These are phyloP conservation scores for Barnettozyma vustinii DNA, from an alignment of 805 yeast species.

Conservation along the genomic window DNA sequence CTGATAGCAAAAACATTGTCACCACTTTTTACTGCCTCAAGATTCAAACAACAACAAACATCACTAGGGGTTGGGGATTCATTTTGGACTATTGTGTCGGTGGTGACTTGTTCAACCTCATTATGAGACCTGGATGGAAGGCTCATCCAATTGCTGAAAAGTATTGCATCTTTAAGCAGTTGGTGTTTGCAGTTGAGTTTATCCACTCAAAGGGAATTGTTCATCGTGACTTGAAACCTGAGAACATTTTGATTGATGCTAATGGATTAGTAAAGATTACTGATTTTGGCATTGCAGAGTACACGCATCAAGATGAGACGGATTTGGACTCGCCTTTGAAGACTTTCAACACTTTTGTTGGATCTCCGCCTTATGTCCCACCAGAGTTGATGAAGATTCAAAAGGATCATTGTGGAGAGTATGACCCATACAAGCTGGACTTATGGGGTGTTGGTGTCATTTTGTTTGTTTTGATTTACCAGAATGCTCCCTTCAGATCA, in stretches of 20 bases:
- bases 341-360: constrained; percentile 46
- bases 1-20: constrained; percentile 56
- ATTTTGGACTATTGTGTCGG: constrained; percentile 56
- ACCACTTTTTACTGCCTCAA: constrained; percentile 49
- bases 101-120: constrained; percentile 56
- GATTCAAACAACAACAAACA: constrained; percentile 47
- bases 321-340: constrained; percentile 39
- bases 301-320: constrained; percentile 49
- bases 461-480: constrained; percentile 52
- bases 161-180: constrained; percentile 64
- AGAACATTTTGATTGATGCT: constrained; percentile 54
- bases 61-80: constrained; percentile 74
- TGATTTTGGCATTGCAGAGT: constrained; percentile 73
- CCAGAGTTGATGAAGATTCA: constrained; percentile 60
- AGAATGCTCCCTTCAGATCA: constrained; percentile 54
- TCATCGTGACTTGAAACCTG: constrained; percentile 74
- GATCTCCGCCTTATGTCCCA: constrained; percentile 78
- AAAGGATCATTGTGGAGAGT: constrained; percentile 31
- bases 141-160: constrained; percentile 44
- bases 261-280: constrained; percentile 63
- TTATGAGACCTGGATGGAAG: constrained; percentile 58
- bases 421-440: constrained; percentile 66
- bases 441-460: constrained; percentile 70
- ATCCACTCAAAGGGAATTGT: constrained; percentile 63
- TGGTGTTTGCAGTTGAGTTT: constrained; percentile 53